Evolutionary conservation across 2,329 filamentous ascomycete genomes (phyloP).

Genomic region (Pseudogymnoascus sp.): DNA sequence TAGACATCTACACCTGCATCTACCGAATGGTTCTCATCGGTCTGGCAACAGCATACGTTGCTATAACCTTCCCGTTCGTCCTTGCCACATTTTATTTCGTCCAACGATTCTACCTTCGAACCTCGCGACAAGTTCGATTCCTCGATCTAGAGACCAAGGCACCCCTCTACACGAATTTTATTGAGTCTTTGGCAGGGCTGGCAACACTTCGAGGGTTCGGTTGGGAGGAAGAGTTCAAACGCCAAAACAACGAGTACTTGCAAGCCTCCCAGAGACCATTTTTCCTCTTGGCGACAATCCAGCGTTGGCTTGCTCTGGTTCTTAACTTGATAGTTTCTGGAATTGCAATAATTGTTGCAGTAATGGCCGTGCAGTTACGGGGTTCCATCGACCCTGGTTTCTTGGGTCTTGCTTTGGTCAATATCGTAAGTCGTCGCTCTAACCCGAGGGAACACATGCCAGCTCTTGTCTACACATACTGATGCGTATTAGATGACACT

Average conservation of each 20-base stretch:
- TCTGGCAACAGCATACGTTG: constrained; percentile 24
- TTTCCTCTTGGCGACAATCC: constrained; percentile 39
- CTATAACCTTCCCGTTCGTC: constrained; percentile 21
- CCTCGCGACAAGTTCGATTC: constrained; percentile 44
- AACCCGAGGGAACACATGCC: neutral
- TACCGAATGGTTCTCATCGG: constrained; percentile 34
- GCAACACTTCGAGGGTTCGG: constrained; percentile 41
- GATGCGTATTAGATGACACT: constrained; percentile 4
- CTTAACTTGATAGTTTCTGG: constrained; percentile 37
- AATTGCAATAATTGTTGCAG: constrained; percentile 27
- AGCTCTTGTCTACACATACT: neutral
- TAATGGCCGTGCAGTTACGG: constrained; percentile 21
- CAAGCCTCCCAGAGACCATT: constrained; percentile 39
- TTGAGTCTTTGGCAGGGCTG: constrained; percentile 39
- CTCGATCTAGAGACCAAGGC: constrained; percentile 41
- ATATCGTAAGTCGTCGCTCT: constrained; percentile 32
- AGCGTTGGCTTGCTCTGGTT: constrained; percentile 39
- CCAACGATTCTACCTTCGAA: constrained; percentile 41
- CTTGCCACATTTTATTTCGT: constrained; percentile 17
- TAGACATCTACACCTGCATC: constrained; percentile 9
- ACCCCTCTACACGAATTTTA: constrained; percentile 43
- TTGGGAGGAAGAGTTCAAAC: constrained; percentile 28
- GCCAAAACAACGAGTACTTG: constrained; percentile 21
- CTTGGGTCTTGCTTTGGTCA: constrained; percentile 36
- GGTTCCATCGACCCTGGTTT: constrained; percentile 12